Evolutionary conservation across 805 yeast genomes (phyloP), one percentile per base, ranked within the genome.

Genomic region (Myxozyma nipponensis): DNA sequence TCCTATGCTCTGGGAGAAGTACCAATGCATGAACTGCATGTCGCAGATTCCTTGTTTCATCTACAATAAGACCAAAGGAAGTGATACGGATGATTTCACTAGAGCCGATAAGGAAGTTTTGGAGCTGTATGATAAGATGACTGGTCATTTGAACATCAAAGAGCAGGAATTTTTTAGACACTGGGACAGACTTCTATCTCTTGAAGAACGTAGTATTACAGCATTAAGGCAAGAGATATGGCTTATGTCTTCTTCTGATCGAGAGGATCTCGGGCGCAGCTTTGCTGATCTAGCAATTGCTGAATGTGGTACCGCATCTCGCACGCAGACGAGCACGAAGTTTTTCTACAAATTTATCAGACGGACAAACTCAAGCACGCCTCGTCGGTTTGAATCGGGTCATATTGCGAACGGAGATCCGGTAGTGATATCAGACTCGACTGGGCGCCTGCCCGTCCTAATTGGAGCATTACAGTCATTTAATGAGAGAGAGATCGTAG

Each of bases 371-470:
- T 17, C 3, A 46, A 15, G 25, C 10, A 9, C 28, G 50, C 44
- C n/a, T 26, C 40, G 10, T 39, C 54, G 63, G 30, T 47, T 66
- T 62, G 47, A 56, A 60, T 64, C 62, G 1, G 69, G 83, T 0
- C 87, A 83, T 50, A 60, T 88, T 1, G 46, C 70, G 0, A 70
- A 73, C 35, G 73, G 77, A 55, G 96, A 90, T 62, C 71, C 79
- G 36, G 76, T 90, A 1, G 72, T 84, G 15, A 70, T 89, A 1
- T 88, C 96, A 62, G 95, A 86, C 64, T 95, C 86, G 59, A 53
- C 65, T 0, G 95, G 95, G 0, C 87, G 84, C 63, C 83, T 83
- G 65, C 84, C 86, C 0, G 61, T 90, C 22, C 80, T 88, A 1
- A 73, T 73, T 44, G 96, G 95, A 0, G 66, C 64, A 39, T 73